phyloP scores from a whole-genome alignment of 495 filamentous ascomycete species.

The Xylona heveae region DNA sequence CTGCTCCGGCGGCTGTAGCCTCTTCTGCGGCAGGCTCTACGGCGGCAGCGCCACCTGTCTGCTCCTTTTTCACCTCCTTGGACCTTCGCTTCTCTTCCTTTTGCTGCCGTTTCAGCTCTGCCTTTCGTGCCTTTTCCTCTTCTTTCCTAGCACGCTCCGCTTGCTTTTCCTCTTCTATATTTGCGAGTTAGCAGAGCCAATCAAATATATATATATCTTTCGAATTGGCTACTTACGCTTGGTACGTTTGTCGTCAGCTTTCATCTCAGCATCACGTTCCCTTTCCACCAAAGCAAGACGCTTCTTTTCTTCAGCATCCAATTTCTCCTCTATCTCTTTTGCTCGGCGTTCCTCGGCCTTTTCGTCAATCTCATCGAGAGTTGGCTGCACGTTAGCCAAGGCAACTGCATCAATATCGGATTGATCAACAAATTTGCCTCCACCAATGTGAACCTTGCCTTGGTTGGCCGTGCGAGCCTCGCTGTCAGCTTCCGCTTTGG shows the following conservation, averaged over 20 bases:
- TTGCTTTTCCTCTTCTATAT: conserved; percentile 9
- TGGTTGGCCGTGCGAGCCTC: conserved; percentile 30
- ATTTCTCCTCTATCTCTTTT: conserved; percentile 30
- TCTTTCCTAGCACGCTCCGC: conserved; percentile 11
- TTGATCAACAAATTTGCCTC: conserved; percentile 58
- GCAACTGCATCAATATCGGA: conserved; percentile 67
- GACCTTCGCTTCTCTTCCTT: conserved; percentile 16
- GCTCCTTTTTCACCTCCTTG: background rate
- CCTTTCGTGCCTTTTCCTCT: conserved; percentile 23
- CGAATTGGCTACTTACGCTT: conserved; percentile 20
- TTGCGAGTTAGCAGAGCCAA: conserved; percentile 10
- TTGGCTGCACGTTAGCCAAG: conserved; percentile 57
- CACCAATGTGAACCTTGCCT: conserved; percentile 59
- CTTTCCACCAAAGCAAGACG: conserved; percentile 22
- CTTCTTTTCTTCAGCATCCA: conserved; percentile 30
- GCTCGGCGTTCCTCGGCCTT: conserved; percentile 46
- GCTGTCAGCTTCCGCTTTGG: conserved; percentile 42
- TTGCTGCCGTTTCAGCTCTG: conserved; percentile 20
- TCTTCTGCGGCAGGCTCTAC: background rate
- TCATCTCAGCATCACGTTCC: conserved; percentile 32
- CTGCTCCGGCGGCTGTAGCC: background rate
- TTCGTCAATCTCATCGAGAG: conserved; percentile 74
- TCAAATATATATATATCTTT: background rate
- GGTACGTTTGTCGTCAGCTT: conserved; percentile 25
- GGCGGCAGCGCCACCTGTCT: background rate